Evolutionary conservation across 1,284 basidiomycete genomes (phyloP), one percentile per base, ranked within the genome.

Genomic region (Thecaphora frezii): DNA sequence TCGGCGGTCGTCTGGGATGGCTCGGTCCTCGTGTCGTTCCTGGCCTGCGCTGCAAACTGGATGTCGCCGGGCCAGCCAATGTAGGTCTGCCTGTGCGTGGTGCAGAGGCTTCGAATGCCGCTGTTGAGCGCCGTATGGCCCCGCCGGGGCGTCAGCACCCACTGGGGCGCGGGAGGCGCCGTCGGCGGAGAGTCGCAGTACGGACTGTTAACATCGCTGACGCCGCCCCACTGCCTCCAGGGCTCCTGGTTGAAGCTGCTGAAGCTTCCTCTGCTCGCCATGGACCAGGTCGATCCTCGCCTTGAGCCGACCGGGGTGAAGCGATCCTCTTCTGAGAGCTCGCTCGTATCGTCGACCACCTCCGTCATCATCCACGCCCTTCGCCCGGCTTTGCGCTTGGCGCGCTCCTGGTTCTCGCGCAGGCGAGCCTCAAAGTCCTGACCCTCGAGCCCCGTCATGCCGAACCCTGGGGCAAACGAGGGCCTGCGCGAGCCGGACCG

Each of bases 71-170:
- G 91, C 89, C 93, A 96, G 25, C 91, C 94, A 44, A 97, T 85
- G 72, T 97, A 86, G 64, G 96, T 81, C 82, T 98, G 91, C 65
- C 92, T 87, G 79, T 94, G 90, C 0, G 89, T 88, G 14, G 86
- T 82, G 13, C 87, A 85, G 42, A 98, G 85, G 4, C 88, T 89
- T 53, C 88, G 86, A 73, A 97, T 93, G 36, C 96, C 94, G 46
- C 88, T 89, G 67, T 94, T 89, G 89, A 98, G 91, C 9, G 94
- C 94, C 5, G 91, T 87, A 80, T 98, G 94, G 22, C 93, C 94
- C 54, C 92, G 88, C 36, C 93, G 85, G 3, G 88, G 86, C 12
- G 85, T 82, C 10, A 98, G 82, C 13, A 87, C 85, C 94, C 94
- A 98, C 28, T 77, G 76, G 2, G 73, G 72, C 28, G 53, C 61